These are phyloP conservation scores for Penicillium robsamsonii DNA, from an alignment of 495 filamentous ascomycete genomes.

Conservation along the genomic window DNA sequence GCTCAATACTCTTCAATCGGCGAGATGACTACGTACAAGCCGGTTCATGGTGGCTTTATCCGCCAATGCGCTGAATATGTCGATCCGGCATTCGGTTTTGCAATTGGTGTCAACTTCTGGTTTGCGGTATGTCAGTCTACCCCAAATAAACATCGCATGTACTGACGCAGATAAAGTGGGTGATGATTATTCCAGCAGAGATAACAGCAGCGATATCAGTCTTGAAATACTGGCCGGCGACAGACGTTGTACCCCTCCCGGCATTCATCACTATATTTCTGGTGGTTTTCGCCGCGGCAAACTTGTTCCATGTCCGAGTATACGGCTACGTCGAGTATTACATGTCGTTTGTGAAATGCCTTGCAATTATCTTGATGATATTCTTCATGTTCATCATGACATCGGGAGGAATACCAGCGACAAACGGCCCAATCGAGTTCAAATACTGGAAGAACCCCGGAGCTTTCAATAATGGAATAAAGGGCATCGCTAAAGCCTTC, in stretches of 20 bases:
- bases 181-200: slow-evolving; percentile 34
- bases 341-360: slow-evolving; percentile 32
- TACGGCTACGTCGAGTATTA: slow-evolving; percentile 32
- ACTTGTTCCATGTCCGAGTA: slow-evolving; percentile 26
- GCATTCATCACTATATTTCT: slow-evolving; percentile 33
- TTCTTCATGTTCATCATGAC: slow-evolving; percentile 37
- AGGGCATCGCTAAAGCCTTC: slow-evolving; percentile 32
- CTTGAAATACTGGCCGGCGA: slow-evolving; percentile 29
- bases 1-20: slow-evolving; percentile 29
- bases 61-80: slow-evolving; percentile 31
- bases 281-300: slow-evolving; percentile 18
- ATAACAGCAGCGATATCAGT: slow-evolving; percentile 31
- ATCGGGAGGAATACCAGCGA: slow-evolving; percentile 29
- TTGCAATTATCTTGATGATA: slow-evolving; percentile 28
- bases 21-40: slow-evolving; percentile 34
- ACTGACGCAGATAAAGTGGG: slow-evolving; percentile 21
- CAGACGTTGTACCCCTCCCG: slow-evolving; percentile 24
- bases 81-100: slow-evolving; percentile 31
- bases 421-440: slow-evolving; percentile 29
- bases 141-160: not conserved
- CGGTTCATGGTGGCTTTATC: slow-evolving; percentile 33
- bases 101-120: slow-evolving; percentile 34
- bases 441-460: slow-evolving; percentile 30
- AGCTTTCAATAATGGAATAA: slow-evolving; percentile 34
- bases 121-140: slow-evolving; percentile 21